phyloP scores from a whole-genome alignment of 176 grass and related monocot species.

The Cenchrus purpureus region DNA sequence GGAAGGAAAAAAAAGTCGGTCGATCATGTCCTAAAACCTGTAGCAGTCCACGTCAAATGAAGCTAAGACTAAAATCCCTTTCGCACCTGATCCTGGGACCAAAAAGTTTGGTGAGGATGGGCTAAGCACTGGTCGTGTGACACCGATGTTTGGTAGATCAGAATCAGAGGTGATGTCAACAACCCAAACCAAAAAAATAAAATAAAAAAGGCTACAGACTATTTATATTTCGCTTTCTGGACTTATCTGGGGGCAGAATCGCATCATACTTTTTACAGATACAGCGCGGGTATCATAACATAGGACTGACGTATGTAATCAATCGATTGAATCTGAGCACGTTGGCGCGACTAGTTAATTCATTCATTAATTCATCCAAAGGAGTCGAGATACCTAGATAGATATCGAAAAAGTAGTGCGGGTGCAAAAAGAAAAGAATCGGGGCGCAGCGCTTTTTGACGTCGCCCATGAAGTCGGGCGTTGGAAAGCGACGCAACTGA shows the following conservation, averaged over 20 bases:
- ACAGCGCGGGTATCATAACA: background rate
- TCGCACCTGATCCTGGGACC: background rate
- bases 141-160: background rate
- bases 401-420: background rate
- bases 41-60: constrained; percentile 10
- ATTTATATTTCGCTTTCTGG: background rate
- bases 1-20: background rate
- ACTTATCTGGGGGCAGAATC: background rate
- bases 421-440: background rate
- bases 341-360: constrained; percentile 20
- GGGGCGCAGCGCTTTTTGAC: background rate
- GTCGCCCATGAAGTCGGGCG: background rate
- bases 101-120: background rate
- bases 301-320: background rate
- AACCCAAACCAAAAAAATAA: background rate
- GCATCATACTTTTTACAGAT: constrained; percentile 17
- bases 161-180: constrained; percentile 21
- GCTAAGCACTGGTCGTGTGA: background rate
- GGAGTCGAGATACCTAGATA: background rate
- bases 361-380: too few species aligned
- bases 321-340: background rate
- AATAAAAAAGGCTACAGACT: background rate
- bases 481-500: constrained; percentile 10
- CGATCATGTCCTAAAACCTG: background rate
- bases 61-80: constrained; percentile 11